Evolutionary conservation across 345 rosid species (phyloP).

Genomic region (Kernera saxatilis): DNA sequence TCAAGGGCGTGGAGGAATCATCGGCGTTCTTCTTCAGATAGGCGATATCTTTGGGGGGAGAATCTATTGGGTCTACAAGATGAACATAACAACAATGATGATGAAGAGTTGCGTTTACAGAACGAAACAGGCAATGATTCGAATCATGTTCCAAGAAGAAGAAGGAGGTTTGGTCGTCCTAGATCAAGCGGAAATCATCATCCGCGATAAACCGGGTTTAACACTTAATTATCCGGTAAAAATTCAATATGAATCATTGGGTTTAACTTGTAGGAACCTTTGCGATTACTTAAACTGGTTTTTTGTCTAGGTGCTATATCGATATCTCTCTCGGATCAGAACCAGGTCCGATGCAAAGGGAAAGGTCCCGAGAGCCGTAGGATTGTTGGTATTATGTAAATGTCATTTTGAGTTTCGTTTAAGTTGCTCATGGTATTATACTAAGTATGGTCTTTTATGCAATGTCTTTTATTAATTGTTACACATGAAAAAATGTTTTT

Average conservation of each 20-base stretch:
- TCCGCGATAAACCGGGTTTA: slow-evolving; percentile 28
- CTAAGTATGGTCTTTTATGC: slow-evolving; percentile 10
- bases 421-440: slow-evolving; percentile 12
- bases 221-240: slow-evolving; percentile 38
- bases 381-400: slow-evolving; percentile 23
- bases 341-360: slow-evolving; percentile 28
- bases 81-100: slow-evolving; percentile 44
- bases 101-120: slow-evolving; percentile 41
- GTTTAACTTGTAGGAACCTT: slow-evolving; percentile 21
- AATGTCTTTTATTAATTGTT: neutral
- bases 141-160: slow-evolving; percentile 59
- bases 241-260: slow-evolving; percentile 16
- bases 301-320: slow-evolving; percentile 30
- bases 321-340: slow-evolving; percentile 26
- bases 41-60: slow-evolving; percentile 86
- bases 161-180: slow-evolving; percentile 59
- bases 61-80: slow-evolving; percentile 77
- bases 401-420: slow-evolving; percentile 8
- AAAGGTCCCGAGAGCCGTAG: slow-evolving; percentile 27
- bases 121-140: slow-evolving; percentile 49
- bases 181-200: slow-evolving; percentile 66
- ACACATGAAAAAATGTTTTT: neutral
- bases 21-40: slow-evolving; percentile 57
- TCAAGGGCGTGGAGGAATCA: slow-evolving; percentile 78
- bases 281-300: slow-evolving; percentile 22